These are phyloP conservation scores for Podaxis sp. DNA, from an alignment of 768 basidiomycete species.

Conservation along the genomic window DNA sequence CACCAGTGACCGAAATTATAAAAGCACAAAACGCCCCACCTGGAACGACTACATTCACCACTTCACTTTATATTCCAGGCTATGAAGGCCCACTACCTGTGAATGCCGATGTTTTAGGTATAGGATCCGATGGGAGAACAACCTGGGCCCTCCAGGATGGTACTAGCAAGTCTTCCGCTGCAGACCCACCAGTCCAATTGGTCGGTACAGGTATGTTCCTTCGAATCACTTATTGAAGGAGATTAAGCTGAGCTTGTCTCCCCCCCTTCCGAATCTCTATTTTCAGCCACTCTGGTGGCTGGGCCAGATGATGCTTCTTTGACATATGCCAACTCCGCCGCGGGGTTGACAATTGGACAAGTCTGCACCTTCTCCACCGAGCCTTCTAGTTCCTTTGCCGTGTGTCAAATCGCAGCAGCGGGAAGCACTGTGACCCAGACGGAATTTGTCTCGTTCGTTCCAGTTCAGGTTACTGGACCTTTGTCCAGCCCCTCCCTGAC, in stretches of 20 bases:
- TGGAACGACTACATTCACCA: constrained; percentile 9
- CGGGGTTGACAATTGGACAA: constrained; percentile 18
- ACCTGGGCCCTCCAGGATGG: neutral
- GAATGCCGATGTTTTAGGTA: constrained; percentile 41
- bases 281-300: constrained; percentile 30
- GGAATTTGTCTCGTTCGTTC: neutral
- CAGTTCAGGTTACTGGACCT: neutral
- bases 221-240: neutral
- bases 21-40: no score
- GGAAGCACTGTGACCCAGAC: neutral
- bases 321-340: constrained; percentile 30
- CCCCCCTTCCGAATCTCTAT: neutral
- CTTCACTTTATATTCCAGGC: constrained; percentile 45
- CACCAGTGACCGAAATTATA: no score
- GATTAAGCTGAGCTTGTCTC: neutral
- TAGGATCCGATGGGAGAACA: neutral
- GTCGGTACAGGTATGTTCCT: neutral
- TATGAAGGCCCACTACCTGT: constrained; percentile 42
- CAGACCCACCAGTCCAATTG: neutral
- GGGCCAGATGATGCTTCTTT: constrained; percentile 39
- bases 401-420: neutral
- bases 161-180: neutral
- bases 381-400: neutral
- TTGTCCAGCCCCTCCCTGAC: neutral
- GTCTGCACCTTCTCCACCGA: constrained; percentile 21